Evolutionary conservation across 306 rosid genomes (phyloP), one percentile per base, ranked within the genome.

Genomic region (Psophocarpus tetragonolobus): DNA sequence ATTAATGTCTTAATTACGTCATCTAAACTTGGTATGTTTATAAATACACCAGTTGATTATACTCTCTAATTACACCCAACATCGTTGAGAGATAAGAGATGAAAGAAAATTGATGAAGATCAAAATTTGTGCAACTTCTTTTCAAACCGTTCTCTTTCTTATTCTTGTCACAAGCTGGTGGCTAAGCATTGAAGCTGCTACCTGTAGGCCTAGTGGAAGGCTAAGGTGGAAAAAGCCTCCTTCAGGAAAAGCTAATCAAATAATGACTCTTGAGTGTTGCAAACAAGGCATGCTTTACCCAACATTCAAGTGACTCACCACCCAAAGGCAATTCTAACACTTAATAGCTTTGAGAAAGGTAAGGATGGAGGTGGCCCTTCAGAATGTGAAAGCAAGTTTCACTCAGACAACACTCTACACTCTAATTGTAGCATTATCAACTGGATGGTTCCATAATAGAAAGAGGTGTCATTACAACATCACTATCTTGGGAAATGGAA

Each of bases 351-450:
- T 11, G 73, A 81, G 69, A 88, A 9, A 38, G 80, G 70, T 7
- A 69, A 76, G 4, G 65, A 24, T 26, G 88, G 88, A 53, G 88
- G 88, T n/a, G 68, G 4, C 6, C 2, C 74, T 23, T 64, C 84
- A 8, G 51, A 7, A 5, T 85, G 88, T 39, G 88, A 85, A 39
- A 10, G 1, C 1, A 51, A 80, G 10, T 91, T 61, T 47, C 93
- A 87, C 60, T 71, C 86, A 0, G 79, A 91, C 54, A 20, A 53
- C 47, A 73, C 38, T n/a, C n/a, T n/a, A n/a, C n/a, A n/a, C n/a
- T 0, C 89, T 61, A 1, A 6, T 88, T 8, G 93, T 88, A 18
- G 90, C 96, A 15, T 5, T 91, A 1, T 89, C 93, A 8, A 84
- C 91, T 0, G 83, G 86, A 30, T 89, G 87, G 90, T 87, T 76